A percentile compares a stretch with the other conserved stretches of the same genome.
phyloP scores from a whole-genome alignment of 495 filamentous ascomycete genomes.

The Neurospora pannonica region DNA sequence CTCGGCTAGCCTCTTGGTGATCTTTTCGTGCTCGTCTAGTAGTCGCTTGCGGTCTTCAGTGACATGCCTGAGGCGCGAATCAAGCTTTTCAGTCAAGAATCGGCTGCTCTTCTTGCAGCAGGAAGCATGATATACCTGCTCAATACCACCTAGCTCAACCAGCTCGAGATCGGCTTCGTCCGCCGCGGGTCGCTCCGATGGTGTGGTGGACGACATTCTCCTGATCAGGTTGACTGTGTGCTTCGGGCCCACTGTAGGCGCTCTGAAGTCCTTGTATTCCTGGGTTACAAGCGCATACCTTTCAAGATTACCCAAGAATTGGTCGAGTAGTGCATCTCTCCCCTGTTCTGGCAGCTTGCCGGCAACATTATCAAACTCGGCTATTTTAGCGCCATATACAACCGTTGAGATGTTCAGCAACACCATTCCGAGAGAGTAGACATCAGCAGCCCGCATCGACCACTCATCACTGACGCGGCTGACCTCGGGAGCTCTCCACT shows the following conservation, averaged over 20 bases:
- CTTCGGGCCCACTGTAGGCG: conserved; percentile 23
- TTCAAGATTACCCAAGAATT: conserved; percentile 17
- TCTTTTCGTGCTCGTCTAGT: conserved; percentile 11
- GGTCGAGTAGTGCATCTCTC: conserved; percentile 17
- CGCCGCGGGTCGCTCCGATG: conserved; percentile 20
- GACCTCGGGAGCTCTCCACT: conserved; percentile 30
- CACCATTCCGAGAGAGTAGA: conserved; percentile 29
- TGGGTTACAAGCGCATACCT: conserved; percentile 19
- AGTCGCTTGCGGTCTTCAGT: conserved; percentile 21
- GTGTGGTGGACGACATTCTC: conserved; percentile 22
- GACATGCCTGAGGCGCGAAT: conserved; percentile 10
- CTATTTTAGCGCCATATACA: conserved; percentile 18
- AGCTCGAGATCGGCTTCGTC: conserved; percentile 24
- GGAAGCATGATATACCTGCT: conserved; percentile 31
- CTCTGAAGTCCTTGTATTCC: conserved; percentile 20
- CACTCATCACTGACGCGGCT: conserved; percentile 18
- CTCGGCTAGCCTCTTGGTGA: conserved; percentile 18
- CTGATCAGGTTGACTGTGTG: conserved; percentile 24
- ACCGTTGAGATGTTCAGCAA: conserved; percentile 27
- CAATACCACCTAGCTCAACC: conserved; percentile 29
- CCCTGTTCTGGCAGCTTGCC: conserved; percentile 14
- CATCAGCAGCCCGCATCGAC: conserved; percentile 28
- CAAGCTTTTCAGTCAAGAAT: conserved; percentile 22
- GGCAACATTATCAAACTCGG: conserved; percentile 28
- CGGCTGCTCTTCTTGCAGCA: conserved; percentile 29